Evolutionary conservation across 306 rosid genomes (phyloP), one percentile per base, ranked within the genome.

Genomic region (Pachyrhizus erosus): DNA sequence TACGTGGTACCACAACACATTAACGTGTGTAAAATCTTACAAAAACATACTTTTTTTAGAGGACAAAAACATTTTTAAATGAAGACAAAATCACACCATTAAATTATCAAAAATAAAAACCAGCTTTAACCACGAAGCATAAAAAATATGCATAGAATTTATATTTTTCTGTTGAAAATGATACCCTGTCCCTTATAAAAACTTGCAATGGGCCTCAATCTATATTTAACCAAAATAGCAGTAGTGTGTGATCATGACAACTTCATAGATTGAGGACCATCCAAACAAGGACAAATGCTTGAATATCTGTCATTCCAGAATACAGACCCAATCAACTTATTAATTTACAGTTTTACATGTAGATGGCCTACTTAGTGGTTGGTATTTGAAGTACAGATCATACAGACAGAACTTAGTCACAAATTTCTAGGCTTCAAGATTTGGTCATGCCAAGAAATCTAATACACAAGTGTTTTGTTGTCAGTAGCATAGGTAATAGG

Each of bases 141-240:
- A 40, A 24, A n/a, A 45, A 49, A 78, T 21, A 33, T 46, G 58
- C 10, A 34, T 61, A 27, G 7, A 8, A 33, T 24, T 33, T 31
- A 31, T 31, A 70, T 46, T 33, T 24, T 69, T 77, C 79, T 60
- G 20, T 13, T 58, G 45, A 45, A 31, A 66, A 45, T 77, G 24
- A 65, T 74, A 37, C 15, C 21, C 49, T 18, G 12, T 21, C 46
- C 64, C 6, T n/a, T 24, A 6, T 7, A 46, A 46, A 70, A 42
- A 55, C 2, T 4, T 68, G 73, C 24, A 23, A n/a, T 57, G 66
- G 49, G 24, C 33, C 54, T 67, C 42, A 33, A 48, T 48, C 61
- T 26, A n/a, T 29, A 73, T 31, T 66, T 5, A n/a, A 18, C 49
- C 72, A 66, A 15, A 66, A 37, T 18, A 9, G 27, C 15, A n/a